Percentiles rank a stretch among this genome's conserved stretches.
phyloP scores from a whole-genome alignment of 78 protist species.

The Dictyostelium brefeldianum region DNA sequence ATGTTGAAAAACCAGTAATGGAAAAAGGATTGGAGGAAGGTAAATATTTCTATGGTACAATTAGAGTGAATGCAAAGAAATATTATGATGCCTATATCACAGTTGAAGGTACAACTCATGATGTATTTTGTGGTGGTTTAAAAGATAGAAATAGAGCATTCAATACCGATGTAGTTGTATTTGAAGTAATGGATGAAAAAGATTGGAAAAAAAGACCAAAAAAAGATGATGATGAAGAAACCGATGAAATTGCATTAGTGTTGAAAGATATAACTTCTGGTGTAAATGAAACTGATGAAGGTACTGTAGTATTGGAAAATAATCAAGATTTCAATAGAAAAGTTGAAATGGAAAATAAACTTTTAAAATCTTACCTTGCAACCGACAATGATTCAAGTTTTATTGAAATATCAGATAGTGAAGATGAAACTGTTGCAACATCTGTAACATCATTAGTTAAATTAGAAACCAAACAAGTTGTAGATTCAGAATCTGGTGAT shows the following conservation, averaged over 20 bases:
- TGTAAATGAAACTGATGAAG: slow-evolving; percentile 56
- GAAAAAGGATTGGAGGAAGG: slow-evolving; percentile 27
- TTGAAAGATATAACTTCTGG: slow-evolving; percentile 31
- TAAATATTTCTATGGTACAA: slow-evolving; percentile 54
- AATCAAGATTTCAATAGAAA: not conserved
- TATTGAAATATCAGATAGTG: not conserved
- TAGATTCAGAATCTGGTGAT: not conserved
- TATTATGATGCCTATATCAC: slow-evolving; percentile 83
- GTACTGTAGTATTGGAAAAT: slow-evolving; percentile 25
- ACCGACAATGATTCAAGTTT: not conserved
- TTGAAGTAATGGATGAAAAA: slow-evolving; percentile 55
- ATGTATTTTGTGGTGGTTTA: slow-evolving; percentile 48
- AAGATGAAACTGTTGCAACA: not conserved
- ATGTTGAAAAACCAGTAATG: slow-evolving; percentile 27
- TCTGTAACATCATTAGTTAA: not conserved
- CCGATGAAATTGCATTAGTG: not conserved
- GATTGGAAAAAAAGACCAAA: slow-evolving; percentile 65
- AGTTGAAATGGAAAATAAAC: not conserved
- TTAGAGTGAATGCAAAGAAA: slow-evolving; percentile 81
- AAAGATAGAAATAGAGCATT: slow-evolving; percentile 80
- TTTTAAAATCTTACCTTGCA: not conserved
- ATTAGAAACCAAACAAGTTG: not conserved
- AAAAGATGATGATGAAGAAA: slow-evolving; percentile 27
- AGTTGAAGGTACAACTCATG: slow-evolving; percentile 41
- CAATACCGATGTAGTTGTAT: slow-evolving; percentile 81